These are phyloP conservation scores for Penstemon davidsonii DNA, from an alignment of 257 asterid species.

Conservation along the genomic window DNA sequence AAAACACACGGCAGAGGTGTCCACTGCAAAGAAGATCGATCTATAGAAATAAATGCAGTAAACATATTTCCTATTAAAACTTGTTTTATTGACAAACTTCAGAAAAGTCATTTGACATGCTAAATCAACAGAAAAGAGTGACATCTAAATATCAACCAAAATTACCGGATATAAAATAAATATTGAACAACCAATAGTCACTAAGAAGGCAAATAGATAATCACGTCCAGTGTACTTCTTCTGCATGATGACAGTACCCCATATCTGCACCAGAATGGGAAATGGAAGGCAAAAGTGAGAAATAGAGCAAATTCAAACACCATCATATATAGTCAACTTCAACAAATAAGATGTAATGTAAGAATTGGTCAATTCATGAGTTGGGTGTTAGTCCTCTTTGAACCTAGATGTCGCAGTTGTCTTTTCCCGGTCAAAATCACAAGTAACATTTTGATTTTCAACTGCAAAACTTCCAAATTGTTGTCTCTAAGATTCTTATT, in stretches of 20 bases:
- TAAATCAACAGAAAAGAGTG: background rate
- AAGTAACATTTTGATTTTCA: background rate
- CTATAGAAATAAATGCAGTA: background rate
- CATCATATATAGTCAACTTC: constrained; percentile 9
- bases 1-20: background rate
- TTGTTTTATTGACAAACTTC: background rate
- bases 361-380: constrained; percentile 7
- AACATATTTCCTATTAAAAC: constrained; percentile 4
- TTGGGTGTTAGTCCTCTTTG: background rate
- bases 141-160: constrained; percentile 15
- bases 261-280: constrained; percentile 63
- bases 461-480: background rate
- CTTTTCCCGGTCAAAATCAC: constrained; percentile 1
- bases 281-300: constrained; percentile 20
- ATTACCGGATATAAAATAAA: constrained; percentile 87
- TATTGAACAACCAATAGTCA: constrained; percentile 89
- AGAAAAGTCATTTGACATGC: constrained; percentile 15
- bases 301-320: constrained; percentile 20
- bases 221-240: constrained; percentile 82
- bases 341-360: constrained; percentile 6
- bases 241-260: constrained; percentile 98
- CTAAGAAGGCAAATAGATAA: constrained; percentile 70
- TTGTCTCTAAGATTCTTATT: background rate
- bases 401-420: background rate
- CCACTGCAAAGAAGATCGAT: background rate